Evolutionary conservation across 306 rosid genomes (phyloP).

Genomic region (Vicia faba): DNA sequence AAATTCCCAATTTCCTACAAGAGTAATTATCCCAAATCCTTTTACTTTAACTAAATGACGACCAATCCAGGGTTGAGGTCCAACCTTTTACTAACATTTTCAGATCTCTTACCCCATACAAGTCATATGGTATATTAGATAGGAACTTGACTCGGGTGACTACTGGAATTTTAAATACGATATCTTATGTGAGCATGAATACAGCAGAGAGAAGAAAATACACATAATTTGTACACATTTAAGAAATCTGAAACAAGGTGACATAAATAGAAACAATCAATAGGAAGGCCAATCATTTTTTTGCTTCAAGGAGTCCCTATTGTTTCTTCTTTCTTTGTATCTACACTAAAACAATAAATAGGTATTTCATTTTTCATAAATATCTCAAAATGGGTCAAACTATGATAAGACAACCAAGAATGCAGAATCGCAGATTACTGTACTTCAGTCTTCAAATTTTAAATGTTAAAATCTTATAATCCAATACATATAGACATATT

Average conservation of each 20-base stretch:
- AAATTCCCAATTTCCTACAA: constrained; percentile 4
- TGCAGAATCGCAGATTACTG: not conserved
- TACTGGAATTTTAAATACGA: constrained; percentile 11
- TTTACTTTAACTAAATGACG: not conserved
- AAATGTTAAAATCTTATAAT: not conserved
- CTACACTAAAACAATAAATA: not conserved
- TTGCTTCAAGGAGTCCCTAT: not conserved
- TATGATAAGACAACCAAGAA: constrained; percentile 18
- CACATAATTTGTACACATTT: not conserved
- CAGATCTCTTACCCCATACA: constrained; percentile 19
- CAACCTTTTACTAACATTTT: constrained; percentile 10
- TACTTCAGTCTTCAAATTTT: constrained; percentile 18
- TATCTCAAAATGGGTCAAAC: constrained; percentile 19
- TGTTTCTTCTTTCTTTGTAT: not conserved
- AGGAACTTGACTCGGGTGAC: not conserved
- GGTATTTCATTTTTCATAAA: not conserved
- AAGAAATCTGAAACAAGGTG: not conserved
- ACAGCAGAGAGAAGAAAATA: not conserved
- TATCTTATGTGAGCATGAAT: not conserved
- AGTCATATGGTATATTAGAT: not conserved
- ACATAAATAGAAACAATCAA: constrained; percentile 14
- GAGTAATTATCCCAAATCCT: not conserved
- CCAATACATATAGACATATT: constrained; percentile 14
- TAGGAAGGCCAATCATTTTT: constrained; percentile 21
- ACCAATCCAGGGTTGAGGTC: constrained; percentile 19